Conservation (phyloP, 73 alveolate genomes). For the Paramecium sonneborni region DNA sequence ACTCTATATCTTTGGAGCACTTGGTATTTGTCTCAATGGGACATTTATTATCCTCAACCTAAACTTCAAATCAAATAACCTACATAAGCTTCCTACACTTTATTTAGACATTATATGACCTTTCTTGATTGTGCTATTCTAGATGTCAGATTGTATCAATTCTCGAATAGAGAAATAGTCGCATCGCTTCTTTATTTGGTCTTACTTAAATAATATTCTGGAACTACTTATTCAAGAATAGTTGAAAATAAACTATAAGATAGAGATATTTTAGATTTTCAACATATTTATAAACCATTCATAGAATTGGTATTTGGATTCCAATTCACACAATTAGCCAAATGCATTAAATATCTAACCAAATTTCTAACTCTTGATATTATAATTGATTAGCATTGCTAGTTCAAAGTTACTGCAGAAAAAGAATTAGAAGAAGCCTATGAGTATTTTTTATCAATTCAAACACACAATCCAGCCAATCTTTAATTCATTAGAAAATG, state of each 20-base stretch:
- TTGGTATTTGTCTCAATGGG: slow-evolving; percentile 68
- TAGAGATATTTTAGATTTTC: slow-evolving; percentile 12
- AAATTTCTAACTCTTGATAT: not conserved
- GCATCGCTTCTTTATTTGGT: not conserved
- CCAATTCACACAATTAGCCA: slow-evolving; percentile 8
- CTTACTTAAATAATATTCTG: not conserved
- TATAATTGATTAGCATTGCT: not conserved
- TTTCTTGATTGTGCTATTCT: slow-evolving; percentile 53
- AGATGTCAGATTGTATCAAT: not conserved
- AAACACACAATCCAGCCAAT: slow-evolving; percentile 59
- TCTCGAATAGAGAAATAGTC: not conserved
- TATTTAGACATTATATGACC: slow-evolving; percentile 49
- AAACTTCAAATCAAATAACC: slow-evolving; percentile 48
- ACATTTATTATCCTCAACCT: not conserved
- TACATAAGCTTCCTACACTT: slow-evolving; percentile 20
- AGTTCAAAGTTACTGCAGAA: not conserved
- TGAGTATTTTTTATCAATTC: slow-evolving; percentile 64
- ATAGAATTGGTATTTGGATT: slow-evolving; percentile 26
- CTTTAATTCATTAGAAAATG: slow-evolving; percentile 34
- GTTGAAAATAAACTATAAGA: not conserved
- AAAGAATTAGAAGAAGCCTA: slow-evolving; percentile 49
- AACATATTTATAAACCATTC: slow-evolving; percentile 32
- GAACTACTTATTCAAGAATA: not conserved
- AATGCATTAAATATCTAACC: not conserved
- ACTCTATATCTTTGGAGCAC: slow-evolving; percentile 54